phyloP scores from a whole-genome alignment of 768 basidiomycete species.

The Auricularia auricula-judae region DNA sequence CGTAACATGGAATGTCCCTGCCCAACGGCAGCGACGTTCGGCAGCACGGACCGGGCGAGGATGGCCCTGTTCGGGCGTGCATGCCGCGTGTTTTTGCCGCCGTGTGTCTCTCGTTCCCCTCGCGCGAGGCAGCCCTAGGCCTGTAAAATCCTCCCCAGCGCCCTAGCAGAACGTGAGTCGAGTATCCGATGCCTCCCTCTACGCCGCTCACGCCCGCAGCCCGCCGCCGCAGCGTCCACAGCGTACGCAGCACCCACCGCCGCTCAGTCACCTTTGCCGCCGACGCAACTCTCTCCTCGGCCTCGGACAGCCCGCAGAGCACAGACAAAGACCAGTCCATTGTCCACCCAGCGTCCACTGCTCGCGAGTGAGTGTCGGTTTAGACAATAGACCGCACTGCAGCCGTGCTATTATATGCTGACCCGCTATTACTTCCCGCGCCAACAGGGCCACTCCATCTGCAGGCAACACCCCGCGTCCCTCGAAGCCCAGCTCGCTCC shows the following conservation, averaged over 20 bases:
- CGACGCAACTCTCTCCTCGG: not conserved
- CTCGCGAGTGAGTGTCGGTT: not conserved
- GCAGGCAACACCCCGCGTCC: no score
- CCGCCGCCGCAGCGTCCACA: not conserved
- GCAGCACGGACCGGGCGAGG: not conserved
- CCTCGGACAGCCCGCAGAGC: not conserved
- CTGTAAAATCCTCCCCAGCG: not conserved
- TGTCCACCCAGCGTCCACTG: not conserved
- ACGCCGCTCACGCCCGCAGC: not conserved
- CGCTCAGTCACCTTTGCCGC: not conserved
- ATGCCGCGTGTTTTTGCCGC: not conserved
- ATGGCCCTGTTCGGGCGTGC: not conserved
- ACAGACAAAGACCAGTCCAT: not conserved
- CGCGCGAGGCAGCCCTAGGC: not conserved
- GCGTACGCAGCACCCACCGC: not conserved
- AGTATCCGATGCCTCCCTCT: not conserved
- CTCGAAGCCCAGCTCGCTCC: not conserved
- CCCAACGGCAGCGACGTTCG: not conserved
- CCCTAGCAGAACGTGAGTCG: not conserved
- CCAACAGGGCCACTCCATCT: no score
- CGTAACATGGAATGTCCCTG: not conserved
- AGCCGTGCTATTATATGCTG: no score
- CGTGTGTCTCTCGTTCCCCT: not conserved
- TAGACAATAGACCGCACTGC: not conserved
- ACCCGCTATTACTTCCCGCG: no score